Evolutionary conservation across 148 eudicot species (phyloP), one percentile per base, ranked within the genome.

Genomic region (Heliosperma pusillum): DNA sequence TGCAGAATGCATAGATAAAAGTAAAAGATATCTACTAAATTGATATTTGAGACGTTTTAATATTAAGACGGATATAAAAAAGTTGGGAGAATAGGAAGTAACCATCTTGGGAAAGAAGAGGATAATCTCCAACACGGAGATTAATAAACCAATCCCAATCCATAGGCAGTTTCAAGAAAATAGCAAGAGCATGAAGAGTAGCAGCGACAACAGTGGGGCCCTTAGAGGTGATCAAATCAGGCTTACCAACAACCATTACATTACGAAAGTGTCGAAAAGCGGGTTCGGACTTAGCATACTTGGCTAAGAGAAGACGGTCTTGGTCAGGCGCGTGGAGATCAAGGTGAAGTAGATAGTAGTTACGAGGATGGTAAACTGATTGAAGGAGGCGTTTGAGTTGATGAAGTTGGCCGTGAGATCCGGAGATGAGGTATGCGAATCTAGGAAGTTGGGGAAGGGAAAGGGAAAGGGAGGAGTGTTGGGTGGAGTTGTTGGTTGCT

Each of bases 131-230:
- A n/a, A 93, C 88, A 29, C 89, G 82, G 17, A 95, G 91, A 80
- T 95, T 95, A 36, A 95, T 74, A 83, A 95, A 95, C 99, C 99
- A 95, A 60, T 92, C 97, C 99, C 99, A 95, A 47, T 76, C 79
- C 68, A 44, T 52, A 8, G 82, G 82, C 79, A 63, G 81, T 86
- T 83, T 87, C 73, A 87, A 72, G 85, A 95, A 29, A 75, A 95
- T 58, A 4, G 99, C 97, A 36, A 85, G 77, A 8, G 83, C 94
- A 57, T 92, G 96, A 10, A 95, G 82, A 3, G 78, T 78, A 9
- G 84, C 73, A 7, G 99, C 92, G 52, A 85, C 74, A 76, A 60
- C 75, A 4, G 99, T 90, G 3, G 97, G 97, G 10, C 99, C 99
- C 42, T 86, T 90, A 2, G 71, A 13, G 8, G 97, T 95, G 3